phyloP scores from a whole-genome alignment of 345 rosid genomes.

The Eucalyptus regnans region DNA sequence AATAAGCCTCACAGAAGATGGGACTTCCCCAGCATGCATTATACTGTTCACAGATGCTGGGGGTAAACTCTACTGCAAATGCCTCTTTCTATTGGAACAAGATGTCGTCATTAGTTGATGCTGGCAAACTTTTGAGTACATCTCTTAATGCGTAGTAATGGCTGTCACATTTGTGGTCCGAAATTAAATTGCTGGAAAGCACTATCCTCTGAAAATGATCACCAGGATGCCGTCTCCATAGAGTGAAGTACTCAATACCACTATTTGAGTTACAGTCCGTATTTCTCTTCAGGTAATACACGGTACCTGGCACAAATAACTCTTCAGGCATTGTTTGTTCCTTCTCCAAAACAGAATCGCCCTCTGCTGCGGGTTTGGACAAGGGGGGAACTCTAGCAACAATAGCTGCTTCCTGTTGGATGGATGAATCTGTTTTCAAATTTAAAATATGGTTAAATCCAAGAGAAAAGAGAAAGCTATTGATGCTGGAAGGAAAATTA shows the following conservation, averaged over 20 bases:
- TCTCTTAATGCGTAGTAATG: constrained; percentile 83
- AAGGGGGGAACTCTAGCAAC: not conserved
- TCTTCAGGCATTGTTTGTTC: constrained; percentile 27
- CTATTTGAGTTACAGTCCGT: constrained; percentile 2
- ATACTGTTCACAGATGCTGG: not conserved
- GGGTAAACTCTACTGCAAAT: not conserved
- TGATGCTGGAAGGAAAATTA: not conserved
- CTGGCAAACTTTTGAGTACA: constrained; percentile 70
- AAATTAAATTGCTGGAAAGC: constrained; percentile 68
- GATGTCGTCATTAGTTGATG: constrained; percentile 16
- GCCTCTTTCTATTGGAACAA: constrained; percentile 15
- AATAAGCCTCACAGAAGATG: not conserved
- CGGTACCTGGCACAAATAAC: constrained; percentile 67
- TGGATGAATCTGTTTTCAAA: constrained; percentile 11
- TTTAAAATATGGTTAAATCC: not conserved
- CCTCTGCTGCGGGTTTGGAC: constrained; percentile 1
- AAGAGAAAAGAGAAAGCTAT: not conserved
- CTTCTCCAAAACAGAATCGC: constrained; percentile 2
- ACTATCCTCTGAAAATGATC: constrained; percentile 85
- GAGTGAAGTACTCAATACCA: constrained; percentile 43
- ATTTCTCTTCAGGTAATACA: constrained; percentile 70
- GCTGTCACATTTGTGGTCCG: constrained; percentile 86
- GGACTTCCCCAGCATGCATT: not conserved
- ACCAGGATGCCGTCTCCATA: constrained; percentile 77
- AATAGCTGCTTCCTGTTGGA: not conserved